A percentile compares a stretch with the other conserved stretches of the same genome.
phyloP scores from a whole-genome alignment of 805 yeast genomes.

The Candida montana region DNA sequence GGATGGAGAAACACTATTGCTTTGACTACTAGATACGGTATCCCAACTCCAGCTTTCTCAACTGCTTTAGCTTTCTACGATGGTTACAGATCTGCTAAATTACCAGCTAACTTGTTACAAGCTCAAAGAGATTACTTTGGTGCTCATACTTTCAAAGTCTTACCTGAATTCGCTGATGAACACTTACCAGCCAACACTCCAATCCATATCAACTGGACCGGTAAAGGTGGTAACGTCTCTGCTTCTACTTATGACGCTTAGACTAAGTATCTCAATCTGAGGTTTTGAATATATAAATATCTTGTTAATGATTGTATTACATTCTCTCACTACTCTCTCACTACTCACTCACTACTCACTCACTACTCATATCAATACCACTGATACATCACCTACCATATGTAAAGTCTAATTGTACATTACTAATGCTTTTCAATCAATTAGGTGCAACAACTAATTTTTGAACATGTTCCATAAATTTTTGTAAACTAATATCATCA shows the following conservation, averaged over 20 bases:
- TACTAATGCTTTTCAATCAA: neutral
- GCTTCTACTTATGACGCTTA: conserved; percentile 93
- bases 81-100: conserved; percentile 92
- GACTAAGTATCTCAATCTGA: no score
- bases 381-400: no score
- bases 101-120: conserved; percentile 97
- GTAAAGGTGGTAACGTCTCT: conserved; percentile 96
- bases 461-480: conserved; percentile 32
- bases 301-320: neutral
- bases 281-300: no score
- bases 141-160: conserved; percentile 96
- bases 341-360: no score
- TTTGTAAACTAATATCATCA: conserved; percentile 39
- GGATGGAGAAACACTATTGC: conserved; percentile 92
- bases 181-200: conserved; percentile 71
- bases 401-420: no score
- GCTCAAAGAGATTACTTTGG: conserved; percentile 99
- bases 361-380: no score
- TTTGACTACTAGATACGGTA: conserved; percentile 76
- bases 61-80: conserved; percentile 97
- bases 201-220: conserved; percentile 99
- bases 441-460: conserved; percentile 20
- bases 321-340: no score
- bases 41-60: conserved; percentile 96
- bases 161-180: conserved; percentile 78